These are phyloP conservation scores for Suhomyces pyralidae DNA, from an alignment of 805 yeast genomes.

Conservation along the genomic window DNA sequence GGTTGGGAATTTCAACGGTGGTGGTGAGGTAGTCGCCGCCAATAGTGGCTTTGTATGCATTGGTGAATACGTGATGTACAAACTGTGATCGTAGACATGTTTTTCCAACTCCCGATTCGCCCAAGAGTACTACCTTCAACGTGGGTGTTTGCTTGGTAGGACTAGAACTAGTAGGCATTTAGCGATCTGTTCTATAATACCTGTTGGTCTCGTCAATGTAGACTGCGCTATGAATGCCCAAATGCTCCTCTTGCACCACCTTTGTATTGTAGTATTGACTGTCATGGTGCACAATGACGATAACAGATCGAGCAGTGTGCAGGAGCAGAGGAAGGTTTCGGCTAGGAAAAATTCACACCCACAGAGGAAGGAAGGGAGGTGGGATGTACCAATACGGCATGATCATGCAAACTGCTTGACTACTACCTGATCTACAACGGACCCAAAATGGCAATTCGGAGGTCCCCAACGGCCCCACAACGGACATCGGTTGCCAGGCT, in stretches of 20 bases:
- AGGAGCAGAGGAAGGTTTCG: not conserved
- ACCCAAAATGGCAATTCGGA: not conserved
- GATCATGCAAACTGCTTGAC: not conserved
- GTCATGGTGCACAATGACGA: not conserved
- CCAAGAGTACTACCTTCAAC: constrained; percentile 52
- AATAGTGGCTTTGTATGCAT: constrained; percentile 56
- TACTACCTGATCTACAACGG: not conserved
- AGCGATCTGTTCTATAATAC: not conserved
- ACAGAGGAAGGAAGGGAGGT: not conserved
- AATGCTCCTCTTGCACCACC: not conserved
- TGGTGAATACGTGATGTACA: constrained; percentile 52
- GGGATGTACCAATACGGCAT: not conserved
- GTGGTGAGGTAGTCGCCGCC: constrained; percentile 58
- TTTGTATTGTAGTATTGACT: not conserved
- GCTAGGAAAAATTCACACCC: not conserved
- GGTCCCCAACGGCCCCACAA: not conserved
- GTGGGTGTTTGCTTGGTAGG: constrained; percentile 11
- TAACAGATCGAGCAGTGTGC: constrained; percentile 3
- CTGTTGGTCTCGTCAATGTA: not conserved
- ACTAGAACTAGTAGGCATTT: not conserved
- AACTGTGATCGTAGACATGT: constrained; percentile 55
- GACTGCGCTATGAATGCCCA: not conserved
- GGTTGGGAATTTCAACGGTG: constrained; percentile 15
- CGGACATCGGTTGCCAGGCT: not conserved
- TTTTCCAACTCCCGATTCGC: constrained; percentile 61